A percentile compares a stretch with the other conserved stretches of the same genome.
Evolutionary conservation across 495 filamentous ascomycete species (phyloP).

Genomic region (Endocarpon pusillum): DNA sequence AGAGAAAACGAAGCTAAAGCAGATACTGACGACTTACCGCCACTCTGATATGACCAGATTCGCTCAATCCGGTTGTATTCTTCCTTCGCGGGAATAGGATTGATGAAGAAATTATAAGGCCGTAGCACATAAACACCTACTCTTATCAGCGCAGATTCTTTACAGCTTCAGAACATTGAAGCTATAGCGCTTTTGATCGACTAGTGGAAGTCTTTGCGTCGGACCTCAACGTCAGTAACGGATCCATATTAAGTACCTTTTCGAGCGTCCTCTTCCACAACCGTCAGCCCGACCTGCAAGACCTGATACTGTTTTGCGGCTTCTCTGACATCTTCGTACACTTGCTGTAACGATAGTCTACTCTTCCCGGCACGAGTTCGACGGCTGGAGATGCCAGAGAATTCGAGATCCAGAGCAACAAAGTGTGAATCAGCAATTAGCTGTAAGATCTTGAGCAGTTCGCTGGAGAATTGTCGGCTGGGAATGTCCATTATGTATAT

Average conservation of each 20-base stretch:
- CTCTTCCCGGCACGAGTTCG: conserved; percentile 16
- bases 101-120: conserved; percentile 55
- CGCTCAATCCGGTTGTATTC: conserved; percentile 36
- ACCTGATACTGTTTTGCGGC: conserved; percentile 56
- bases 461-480: conserved; percentile 29
- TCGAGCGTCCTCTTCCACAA: conserved; percentile 39
- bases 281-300: conserved; percentile 61
- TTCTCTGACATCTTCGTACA: conserved; percentile 45
- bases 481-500: conserved; percentile 54
- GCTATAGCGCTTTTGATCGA: no score
- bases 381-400: conserved; percentile 43
- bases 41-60: conserved; percentile 33
- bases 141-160: no score
- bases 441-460: conserved; percentile 40
- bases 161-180: no score
- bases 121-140: conserved; percentile 38
- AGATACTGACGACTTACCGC: conserved; percentile 17
- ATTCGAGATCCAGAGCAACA: conserved; percentile 59
- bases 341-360: conserved; percentile 44
- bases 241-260: no score
- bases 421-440: conserved; percentile 44
- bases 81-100: conserved; percentile 24
- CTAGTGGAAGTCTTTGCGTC: no score
- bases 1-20: not conserved
- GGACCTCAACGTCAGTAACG: no score